Evolutionary conservation across 257 asterid species (phyloP), one percentile per base, ranked within the genome.

Genomic region (Solanum peruvianum): DNA sequence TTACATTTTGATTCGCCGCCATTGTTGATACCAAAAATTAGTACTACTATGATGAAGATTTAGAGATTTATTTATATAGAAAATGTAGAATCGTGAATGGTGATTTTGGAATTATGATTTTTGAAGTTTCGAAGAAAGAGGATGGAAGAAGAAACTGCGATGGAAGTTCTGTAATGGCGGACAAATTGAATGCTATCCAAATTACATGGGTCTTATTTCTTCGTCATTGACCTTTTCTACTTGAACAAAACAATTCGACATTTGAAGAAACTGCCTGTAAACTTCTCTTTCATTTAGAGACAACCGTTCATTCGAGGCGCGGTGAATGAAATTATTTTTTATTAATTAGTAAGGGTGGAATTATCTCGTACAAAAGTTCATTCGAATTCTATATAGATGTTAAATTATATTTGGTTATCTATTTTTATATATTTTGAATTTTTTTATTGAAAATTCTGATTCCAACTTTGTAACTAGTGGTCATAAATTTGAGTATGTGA

Each of bases 1-100:
- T 90, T 87, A 96, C 92, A 92, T 96, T 91, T 85, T 96, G 98
- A 89, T 47, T 88, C 88, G 11, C 41, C 88, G 11, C 41, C 60
- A 37, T 39, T 23, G 45, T 81, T 23, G 41, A n/a, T 4, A 77
- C 8, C n/a, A 10, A 41, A 75, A 44, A 7, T 11, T 25, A 77
- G 0, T 23, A 41, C 6, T 13, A 6, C 20, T 69, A 33, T 16
- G 12, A 4, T 42, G 60, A 76, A 25, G 14, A 7, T 27, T 16
- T 45, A 18, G 15, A 45, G 35, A 15, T 49, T 49, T 16, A 47
- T 81, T 16, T 81, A 81, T 49, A 81, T 18, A 29, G 69, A 81
- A 15, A 18, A 73, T 11, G 67, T 47, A 80, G 3, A 47, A 8
- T 44, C 25, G 42, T 3, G 0, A 39, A 7, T 47, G 16, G 9